Percentiles rank a stretch among this genome's conserved stretches.
These are phyloP conservation scores for Artemisia tridentata DNA, from an alignment of 129 eudicot genomes.

Conservation along the genomic window DNA sequence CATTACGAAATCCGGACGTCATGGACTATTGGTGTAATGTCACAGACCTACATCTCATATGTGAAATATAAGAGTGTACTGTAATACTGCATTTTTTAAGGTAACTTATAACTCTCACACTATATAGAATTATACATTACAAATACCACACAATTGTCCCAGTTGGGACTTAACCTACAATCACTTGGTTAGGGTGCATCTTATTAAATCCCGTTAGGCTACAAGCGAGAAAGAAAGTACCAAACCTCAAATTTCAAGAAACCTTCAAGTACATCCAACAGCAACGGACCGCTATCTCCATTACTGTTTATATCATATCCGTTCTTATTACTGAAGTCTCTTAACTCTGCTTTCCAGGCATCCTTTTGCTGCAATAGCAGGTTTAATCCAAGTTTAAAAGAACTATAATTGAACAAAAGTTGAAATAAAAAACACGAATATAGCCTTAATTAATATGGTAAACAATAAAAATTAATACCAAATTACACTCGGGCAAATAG, in stretches of 20 bases:
- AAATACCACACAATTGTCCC: too few relatives aligned
- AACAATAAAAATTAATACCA: conserved; percentile 48
- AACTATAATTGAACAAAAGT: not conserved
- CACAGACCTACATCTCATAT: too few relatives aligned
- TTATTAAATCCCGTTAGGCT: too few relatives aligned
- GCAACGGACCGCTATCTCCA: conserved; percentile 92
- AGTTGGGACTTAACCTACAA: too few relatives aligned
- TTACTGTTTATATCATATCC: conserved; percentile 89
- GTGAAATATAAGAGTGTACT: too few relatives aligned
- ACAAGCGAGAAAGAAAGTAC: not conserved
- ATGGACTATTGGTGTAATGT: too few relatives aligned
- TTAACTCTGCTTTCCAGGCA: conserved; percentile 90
- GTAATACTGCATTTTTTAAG: too few relatives aligned
- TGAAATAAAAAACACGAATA: not conserved
- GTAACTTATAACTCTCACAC: too few relatives aligned
- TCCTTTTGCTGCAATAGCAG: conserved; percentile 75
- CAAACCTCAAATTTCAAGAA: conserved; percentile 91
- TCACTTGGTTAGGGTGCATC: too few relatives aligned
- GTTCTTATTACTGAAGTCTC: conserved; percentile 80
- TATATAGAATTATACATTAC: too few relatives aligned
- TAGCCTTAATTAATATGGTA: not conserved
- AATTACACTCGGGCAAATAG: conserved; percentile 83
- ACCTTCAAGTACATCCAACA: conserved; percentile 95
- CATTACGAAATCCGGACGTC: too few relatives aligned
- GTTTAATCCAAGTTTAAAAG: conserved; percentile 9